phyloP scores from a whole-genome alignment of 2,329 filamentous ascomycete genomes.

The Alternaria alternata region DNA sequence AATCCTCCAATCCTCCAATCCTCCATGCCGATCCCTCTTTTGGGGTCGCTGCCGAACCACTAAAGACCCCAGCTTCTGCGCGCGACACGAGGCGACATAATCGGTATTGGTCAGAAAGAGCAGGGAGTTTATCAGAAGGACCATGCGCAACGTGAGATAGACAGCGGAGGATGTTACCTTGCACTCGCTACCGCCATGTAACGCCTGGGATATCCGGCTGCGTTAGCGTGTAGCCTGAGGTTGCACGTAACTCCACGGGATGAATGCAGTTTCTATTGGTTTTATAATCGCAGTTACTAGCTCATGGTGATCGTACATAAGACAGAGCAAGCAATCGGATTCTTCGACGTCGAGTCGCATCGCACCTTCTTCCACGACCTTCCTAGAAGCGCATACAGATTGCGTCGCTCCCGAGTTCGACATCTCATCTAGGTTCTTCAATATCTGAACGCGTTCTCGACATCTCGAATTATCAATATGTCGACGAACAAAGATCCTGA shows the following conservation, averaged over 20 bases:
- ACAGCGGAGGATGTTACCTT: slow-evolving; percentile 26
- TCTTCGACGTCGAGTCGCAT: background rate
- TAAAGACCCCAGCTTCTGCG: slow-evolving; percentile 3
- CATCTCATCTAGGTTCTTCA: background rate
- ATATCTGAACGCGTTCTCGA: background rate
- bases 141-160: slow-evolving; percentile 2
- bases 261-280: slow-evolving; percentile 14
- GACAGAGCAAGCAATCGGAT: background rate
- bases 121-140: slow-evolving; percentile 12
- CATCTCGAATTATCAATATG: slow-evolving; percentile 28
- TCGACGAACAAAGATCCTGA: slow-evolving; percentile 36
- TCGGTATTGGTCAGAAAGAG: slow-evolving; percentile 13
- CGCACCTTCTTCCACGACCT: background rate
- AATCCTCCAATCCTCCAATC: slow-evolving; percentile 11
- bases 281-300: background rate
- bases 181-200: slow-evolving; percentile 6
- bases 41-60: slow-evolving; percentile 20
- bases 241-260: slow-evolving; percentile 27
- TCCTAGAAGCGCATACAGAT: background rate
- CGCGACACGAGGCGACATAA: slow-evolving; percentile 6
- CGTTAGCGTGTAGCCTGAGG: background rate
- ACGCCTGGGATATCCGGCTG: slow-evolving; percentile 6
- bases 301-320: slow-evolving; percentile 15
- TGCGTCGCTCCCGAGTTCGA: background rate
- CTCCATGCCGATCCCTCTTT: slow-evolving; percentile 17